Conservation (phyloP, 768 basidiomycete species). For the Suillus paluster region DNA sequence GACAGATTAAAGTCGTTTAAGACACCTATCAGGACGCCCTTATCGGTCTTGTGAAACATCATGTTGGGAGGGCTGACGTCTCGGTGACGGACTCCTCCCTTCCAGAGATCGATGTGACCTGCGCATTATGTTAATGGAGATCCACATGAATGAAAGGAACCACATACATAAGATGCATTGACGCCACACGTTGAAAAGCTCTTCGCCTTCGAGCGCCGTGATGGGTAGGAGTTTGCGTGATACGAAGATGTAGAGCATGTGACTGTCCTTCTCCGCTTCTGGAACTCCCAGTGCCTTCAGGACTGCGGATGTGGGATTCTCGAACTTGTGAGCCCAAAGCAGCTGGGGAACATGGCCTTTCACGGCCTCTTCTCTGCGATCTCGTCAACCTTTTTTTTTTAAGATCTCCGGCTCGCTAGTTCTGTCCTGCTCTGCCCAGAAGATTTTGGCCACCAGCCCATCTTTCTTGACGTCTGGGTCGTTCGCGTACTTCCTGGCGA, state of each 20-base stretch:
- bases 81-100: neutral
- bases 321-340: neutral
- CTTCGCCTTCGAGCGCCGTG: neutral
- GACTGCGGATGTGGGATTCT: neutral
- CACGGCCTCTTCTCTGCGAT: neutral
- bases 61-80: constrained; percentile 18
- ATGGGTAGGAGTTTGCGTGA: neutral
- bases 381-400: neutral
- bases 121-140: neutral
- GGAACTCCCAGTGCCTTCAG: neutral
- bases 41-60: constrained; percentile 11
- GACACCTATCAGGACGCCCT: constrained; percentile 12
- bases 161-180: neutral
- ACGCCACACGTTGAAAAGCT: neutral
- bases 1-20: constrained; percentile 21
- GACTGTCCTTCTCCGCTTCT: neutral
- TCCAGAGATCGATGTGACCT: neutral
- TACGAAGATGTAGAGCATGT: neutral
- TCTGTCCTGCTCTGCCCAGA: neutral
- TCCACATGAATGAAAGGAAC: neutral
- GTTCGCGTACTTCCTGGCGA: neutral
- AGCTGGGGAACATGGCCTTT: neutral
- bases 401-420: neutral
- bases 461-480: neutral
- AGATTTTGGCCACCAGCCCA: neutral